Base-by-base conservation (phyloP, 306 rosid species). In the Begonia fuchsioides region DNA sequence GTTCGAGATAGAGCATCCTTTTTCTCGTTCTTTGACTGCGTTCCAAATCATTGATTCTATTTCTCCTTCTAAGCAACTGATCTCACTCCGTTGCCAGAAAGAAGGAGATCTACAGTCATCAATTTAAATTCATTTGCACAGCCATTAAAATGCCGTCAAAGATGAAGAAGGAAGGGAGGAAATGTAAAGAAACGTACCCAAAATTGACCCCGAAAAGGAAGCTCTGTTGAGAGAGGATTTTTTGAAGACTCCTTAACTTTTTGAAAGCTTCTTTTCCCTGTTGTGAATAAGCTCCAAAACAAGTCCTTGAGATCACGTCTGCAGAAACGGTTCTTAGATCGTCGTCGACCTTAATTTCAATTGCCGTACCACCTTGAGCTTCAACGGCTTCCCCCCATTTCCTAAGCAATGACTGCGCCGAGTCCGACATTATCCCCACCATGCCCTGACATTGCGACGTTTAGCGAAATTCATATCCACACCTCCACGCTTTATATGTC, bases 281-380 rank as follows among this genome's bases (percentile, higher is more conserved):
- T 11, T 61, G 60, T 38, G 74, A 85, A 40, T 85, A 85, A 71
- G 81, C 81, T 14, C 98, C 98, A 53, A 90, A 90, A 63, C 94
- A 90, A 49, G 83, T 82, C 72, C 87, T 79, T 43, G 98, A 76
- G 52, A 90, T 90, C 17, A 85, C 98, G 16, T 90, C 95, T 17
- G 92, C 95, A 8, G 98, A 82, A 43, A 79, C 56, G 16, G 56
- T 62, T 32, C 84, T 77, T 59, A 90, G 54, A 58, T 79, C 87
- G 43, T 44, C 79, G 55, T 79, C 92, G 11, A 90, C 94, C 52
- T 65, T 61, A 48, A 90, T 69, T 58, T 85, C 92, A 12, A 76
- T 82, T 49, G 39, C 35, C 47, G 2, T 8, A 17, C 57, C 65
- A 13, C 72, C 81, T 50, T 67, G 65, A 0, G 13, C 69, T 50